These are phyloP conservation scores for Viscum album DNA, from an alignment of 177 flowering plant genomes.

Conservation along the genomic window DNA sequence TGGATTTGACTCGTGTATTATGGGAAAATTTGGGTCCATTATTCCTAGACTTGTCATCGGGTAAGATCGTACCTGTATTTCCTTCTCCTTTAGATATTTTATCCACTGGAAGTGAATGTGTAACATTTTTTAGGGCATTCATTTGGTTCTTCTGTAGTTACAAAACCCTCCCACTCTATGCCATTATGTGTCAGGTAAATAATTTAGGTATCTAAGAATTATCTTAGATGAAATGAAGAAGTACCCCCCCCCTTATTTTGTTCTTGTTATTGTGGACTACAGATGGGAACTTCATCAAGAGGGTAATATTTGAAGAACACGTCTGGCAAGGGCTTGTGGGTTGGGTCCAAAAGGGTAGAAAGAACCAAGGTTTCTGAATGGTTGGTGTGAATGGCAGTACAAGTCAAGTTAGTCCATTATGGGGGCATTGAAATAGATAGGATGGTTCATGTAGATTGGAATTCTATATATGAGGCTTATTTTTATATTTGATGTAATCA, in stretches of 20 bases:
- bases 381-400: too few species aligned
- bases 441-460: too few species aligned
- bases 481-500: too few species aligned
- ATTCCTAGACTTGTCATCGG: constrained; percentile 71
- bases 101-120: too few species aligned
- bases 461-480: too few species aligned
- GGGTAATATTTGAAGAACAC: constrained; percentile 36
- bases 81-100: too few species aligned
- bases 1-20: constrained; percentile 68
- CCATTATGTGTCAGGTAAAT: constrained; percentile 66
- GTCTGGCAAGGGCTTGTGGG: constrained; percentile 28
- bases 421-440: too few species aligned
- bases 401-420: too few species aligned
- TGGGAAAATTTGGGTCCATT: constrained; percentile 51
- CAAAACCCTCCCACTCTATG: constrained; percentile 79
- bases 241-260: neutral
- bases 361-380: too few species aligned
- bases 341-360: constrained; percentile 36
- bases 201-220: neutral
- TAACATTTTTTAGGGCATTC: constrained; percentile 59
- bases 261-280: neutral
- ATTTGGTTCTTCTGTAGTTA: constrained; percentile 85
- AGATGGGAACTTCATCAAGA: constrained; percentile 48
- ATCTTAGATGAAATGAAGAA: neutral
- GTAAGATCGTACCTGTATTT: too few species aligned